These are phyloP conservation scores for Verticillium isaacii DNA, from an alignment of 2,329 filamentous ascomycete genomes.

Conservation along the genomic window DNA sequence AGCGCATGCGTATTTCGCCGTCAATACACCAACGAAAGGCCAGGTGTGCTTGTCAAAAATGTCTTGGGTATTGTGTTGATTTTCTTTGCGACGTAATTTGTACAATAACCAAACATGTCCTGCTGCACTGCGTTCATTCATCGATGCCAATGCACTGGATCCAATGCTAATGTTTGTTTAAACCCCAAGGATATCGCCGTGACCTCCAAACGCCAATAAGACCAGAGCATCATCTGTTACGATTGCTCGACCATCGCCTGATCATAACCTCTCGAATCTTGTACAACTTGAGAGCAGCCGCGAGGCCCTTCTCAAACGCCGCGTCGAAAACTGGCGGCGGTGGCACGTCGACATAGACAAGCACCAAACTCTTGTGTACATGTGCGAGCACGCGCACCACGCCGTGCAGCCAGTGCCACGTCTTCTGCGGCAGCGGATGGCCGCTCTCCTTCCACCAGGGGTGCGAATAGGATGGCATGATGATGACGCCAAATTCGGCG, in stretches of 20 bases:
- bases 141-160: background rate
- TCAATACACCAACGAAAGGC: background rate
- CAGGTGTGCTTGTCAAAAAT: too few relatives aligned
- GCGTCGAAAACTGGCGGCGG: conserved; percentile 49
- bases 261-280: conserved; percentile 76
- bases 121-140: background rate
- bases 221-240: conserved; percentile 45
- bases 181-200: background rate
- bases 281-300: conserved; percentile 62
- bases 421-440: conserved; percentile 41
- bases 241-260: conserved; percentile 79
- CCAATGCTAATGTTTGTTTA: background rate
- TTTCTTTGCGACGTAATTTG: background rate
- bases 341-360: conserved; percentile 90
- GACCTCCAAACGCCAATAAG: background rate
- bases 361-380: conserved; percentile 82
- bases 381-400: conserved; percentile 86
- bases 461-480: conserved; percentile 78
- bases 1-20: background rate
- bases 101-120: background rate
- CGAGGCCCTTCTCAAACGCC: conserved; percentile 50
- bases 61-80: background rate
- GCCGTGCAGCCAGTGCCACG: conserved; percentile 83
- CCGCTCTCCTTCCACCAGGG: conserved; percentile 63
- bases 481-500: conserved; percentile 83